These are phyloP conservation scores for Effrenium voratum DNA, from an alignment of 73 alveolate species.

Conservation along the genomic window DNA sequence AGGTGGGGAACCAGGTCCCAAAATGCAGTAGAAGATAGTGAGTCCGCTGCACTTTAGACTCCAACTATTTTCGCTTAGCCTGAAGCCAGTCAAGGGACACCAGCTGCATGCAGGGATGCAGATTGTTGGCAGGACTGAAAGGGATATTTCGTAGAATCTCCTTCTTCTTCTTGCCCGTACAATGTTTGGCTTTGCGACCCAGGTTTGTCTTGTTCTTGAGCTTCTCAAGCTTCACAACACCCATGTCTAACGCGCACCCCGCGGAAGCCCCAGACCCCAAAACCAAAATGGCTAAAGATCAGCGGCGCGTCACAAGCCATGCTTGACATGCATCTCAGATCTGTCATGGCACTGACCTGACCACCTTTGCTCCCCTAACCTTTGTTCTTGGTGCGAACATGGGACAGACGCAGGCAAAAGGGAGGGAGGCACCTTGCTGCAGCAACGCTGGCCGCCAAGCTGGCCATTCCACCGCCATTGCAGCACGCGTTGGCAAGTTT, in stretches of 20 bases:
- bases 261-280: not conserved
- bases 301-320: not conserved
- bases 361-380: not conserved
- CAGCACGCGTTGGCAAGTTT: too few species aligned
- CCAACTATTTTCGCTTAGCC: too few species aligned
- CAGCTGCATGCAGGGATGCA: not conserved
- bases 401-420: not conserved
- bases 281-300: too few species aligned
- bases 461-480: not conserved
- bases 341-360: not conserved
- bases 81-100: too few species aligned
- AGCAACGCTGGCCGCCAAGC: not conserved
- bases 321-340: too few species aligned
- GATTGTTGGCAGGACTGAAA: not conserved
- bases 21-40: not conserved
- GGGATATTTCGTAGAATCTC: not conserved
- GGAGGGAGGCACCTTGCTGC: not conserved
- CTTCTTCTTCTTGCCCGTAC: not conserved
- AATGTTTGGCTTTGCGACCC: too few species aligned
- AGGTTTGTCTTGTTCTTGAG: too few species aligned
- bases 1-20: not conserved
- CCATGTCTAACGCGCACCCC: not conserved
- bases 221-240: not conserved
- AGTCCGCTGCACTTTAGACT: too few species aligned
- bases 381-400: not conserved